Percentiles rank a stretch among this genome's conserved stretches.
Evolutionary conservation across 1,284 basidiomycete genomes (phyloP).

Genomic region (Kalmanozyma brasiliensis): DNA sequence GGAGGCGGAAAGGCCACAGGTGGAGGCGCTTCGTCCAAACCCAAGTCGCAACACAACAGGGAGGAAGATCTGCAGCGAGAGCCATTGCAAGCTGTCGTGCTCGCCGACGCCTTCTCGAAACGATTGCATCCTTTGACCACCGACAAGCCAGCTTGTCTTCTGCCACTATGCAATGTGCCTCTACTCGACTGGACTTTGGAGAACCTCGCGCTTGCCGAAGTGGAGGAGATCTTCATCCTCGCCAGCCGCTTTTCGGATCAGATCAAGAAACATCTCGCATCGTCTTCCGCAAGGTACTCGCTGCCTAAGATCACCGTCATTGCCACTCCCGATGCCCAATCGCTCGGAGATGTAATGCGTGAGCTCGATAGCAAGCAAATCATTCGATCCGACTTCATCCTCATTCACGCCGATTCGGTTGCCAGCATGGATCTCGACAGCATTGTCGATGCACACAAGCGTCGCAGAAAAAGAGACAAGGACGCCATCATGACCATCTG

Average conservation of each 20-base stretch:
- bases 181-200: slow-evolving; percentile 96
- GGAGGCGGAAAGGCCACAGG: slow-evolving; percentile 21
- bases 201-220: slow-evolving; percentile 87
- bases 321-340: slow-evolving; percentile 86
- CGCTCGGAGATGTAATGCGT: slow-evolving; percentile 93
- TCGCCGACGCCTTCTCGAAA: slow-evolving; percentile 94
- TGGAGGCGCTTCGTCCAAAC: slow-evolving; percentile 26
- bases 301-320: slow-evolving; percentile 77
- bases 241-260: slow-evolving; percentile 70
- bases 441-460: slow-evolving; percentile 88
- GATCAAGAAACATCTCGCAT: slow-evolving; percentile 75
- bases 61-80: slow-evolving; percentile 63
- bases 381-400: slow-evolving; percentile 80
- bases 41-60: slow-evolving; percentile 41
- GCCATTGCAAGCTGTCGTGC: slow-evolving; percentile 84
- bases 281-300: slow-evolving; percentile 23
- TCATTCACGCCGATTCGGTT: slow-evolving; percentile 92
- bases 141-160: slow-evolving; percentile 73
- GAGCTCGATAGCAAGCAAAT: slow-evolving; percentile 90
- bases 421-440: slow-evolving; percentile 91
- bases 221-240: slow-evolving; percentile 94
- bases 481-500: slow-evolving; percentile 87
- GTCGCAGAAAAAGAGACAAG: slow-evolving; percentile 84
- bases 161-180: slow-evolving; percentile 92
- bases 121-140: slow-evolving; percentile 86